phyloP scores from a whole-genome alignment of 257 asterid species.

The Nicotiana noctiflora region DNA sequence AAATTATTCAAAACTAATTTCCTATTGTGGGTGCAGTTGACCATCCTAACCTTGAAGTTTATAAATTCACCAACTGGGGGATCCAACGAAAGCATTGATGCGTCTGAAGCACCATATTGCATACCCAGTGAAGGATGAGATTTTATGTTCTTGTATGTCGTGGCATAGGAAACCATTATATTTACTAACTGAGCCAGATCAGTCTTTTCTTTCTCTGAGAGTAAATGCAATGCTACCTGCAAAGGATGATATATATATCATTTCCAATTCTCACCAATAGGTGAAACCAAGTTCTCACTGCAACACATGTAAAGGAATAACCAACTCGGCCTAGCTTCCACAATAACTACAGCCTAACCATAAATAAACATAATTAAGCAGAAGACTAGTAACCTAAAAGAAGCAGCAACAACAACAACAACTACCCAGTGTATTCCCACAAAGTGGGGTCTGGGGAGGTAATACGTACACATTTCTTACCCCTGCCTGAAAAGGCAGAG shows the following conservation, averaged over 20 bases:
- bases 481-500: no score
- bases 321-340: not conserved
- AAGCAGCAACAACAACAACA: conserved; percentile 4
- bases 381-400: conserved; percentile 1
- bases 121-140: conserved; percentile 37
- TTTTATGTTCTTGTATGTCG: conserved; percentile 67
- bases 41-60: conserved; percentile 55
- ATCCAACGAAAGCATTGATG: conserved; percentile 57
- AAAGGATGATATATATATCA: conserved; percentile 16
- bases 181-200: conserved; percentile 56
- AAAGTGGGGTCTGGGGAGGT: no score
- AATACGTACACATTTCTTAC: no score
- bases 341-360: not conserved
- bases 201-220: conserved; percentile 70
- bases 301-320: not conserved
- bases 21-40: conserved; percentile 7
- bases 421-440: no score
- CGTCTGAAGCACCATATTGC: conserved; percentile 46
- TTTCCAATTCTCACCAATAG: conserved; percentile 17
- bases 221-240: conserved; percentile 81
- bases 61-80: conserved; percentile 65
- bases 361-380: not conserved
- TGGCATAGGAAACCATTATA: conserved; percentile 77
- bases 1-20: not conserved
- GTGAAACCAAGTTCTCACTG: conserved; percentile 6